Percentiles rank a stretch among this genome's conserved stretches.
phyloP scores from a whole-genome alignment of 2,329 filamentous ascomycete species.

The Aspergillus clavatus region DNA sequence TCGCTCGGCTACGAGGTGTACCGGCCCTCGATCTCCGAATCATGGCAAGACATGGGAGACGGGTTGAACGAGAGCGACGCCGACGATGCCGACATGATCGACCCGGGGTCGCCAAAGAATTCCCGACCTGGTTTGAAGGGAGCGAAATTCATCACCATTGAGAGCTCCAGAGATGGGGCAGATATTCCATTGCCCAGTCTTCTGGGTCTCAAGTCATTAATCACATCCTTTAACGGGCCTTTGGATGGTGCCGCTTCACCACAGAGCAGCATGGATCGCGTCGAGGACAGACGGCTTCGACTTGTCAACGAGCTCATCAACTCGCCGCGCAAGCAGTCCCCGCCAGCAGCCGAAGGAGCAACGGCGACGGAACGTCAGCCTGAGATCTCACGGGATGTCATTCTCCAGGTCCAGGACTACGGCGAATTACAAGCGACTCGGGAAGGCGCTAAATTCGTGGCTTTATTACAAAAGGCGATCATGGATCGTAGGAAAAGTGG shows the following conservation, averaged over 20 bases:
- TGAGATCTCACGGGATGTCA: constrained; percentile 43
- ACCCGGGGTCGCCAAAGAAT: constrained; percentile 16
- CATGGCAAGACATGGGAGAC: constrained; percentile 39
- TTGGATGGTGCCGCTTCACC: constrained; percentile 20
- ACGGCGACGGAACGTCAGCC: constrained; percentile 9
- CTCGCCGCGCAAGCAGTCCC: constrained; percentile 15
- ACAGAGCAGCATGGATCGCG: constrained; percentile 16
- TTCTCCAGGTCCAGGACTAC: constrained; percentile 77
- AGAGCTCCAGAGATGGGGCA: constrained; percentile 25
- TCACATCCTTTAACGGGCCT: constrained; percentile 29
- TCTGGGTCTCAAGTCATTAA: constrained; percentile 28
- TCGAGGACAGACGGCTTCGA: constrained; percentile 31
- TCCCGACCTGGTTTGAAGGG: constrained; percentile 16
- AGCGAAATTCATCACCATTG: constrained; percentile 34
- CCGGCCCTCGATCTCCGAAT: constrained; percentile 26
- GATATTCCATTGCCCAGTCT: constrained; percentile 32
- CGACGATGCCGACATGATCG: constrained; percentile 38
- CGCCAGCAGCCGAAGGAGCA: constrained; percentile 5
- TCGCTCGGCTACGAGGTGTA: constrained; percentile 55
- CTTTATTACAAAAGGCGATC: constrained; percentile 65
- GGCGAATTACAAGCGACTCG: constrained; percentile 67
- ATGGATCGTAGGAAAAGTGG: constrained; percentile 68
- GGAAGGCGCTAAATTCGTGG: constrained; percentile 65
- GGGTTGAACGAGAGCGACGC: constrained; percentile 45
- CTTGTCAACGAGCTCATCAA: constrained; percentile 34